Base-by-base conservation (phyloP, 202 grass and related monocot genomes). In the Carex sylvatica region DNA sequence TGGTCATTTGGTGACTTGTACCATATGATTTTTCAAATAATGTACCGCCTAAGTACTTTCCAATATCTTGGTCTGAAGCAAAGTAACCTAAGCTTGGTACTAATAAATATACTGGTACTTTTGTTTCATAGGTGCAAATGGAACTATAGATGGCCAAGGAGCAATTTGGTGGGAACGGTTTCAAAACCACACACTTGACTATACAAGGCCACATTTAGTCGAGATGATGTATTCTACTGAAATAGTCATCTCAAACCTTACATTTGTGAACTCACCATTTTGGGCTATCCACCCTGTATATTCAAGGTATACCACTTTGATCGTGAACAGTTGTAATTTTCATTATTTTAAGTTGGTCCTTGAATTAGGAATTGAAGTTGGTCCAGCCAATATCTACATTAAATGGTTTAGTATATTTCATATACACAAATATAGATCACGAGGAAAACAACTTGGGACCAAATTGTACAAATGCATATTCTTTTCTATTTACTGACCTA, bases 231-330 rank as follows among this genome's bases (percentile, higher is more conserved):
- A 93, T 28, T 98, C 87, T 47, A 88, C 89, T 64, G 91, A 85
- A 84, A 74, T 98, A 78, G 84, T 98, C 84, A 98, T 98, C 87
- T 93, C 95, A 20, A 91, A 98, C 93, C 80, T 98, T 79, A 95
- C 95, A 6, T 95, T 98, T 84, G 87, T 79, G 56, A 91, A 93
- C 69, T 98, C 96, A 12, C 96, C 96, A 0, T 98, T 95, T 83
- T 98, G 92, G 92, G 90, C 94, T 70, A 95, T 98, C 78, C 96
- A 98, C 87, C 96, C 96, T 61, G 89, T 98, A 56, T 98, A 98
- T 71, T 95, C 92, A 84, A 95, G 96, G 96, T 98, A 87, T 18
- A 6, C 0, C 30, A 66, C 26, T 66, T 18, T 15, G 14, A 35
- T 46, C 66, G 36, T 44, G 38, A 70, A 46, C 11, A 46, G 67